Conservation (phyloP, 2,329 filamentous ascomycete species). For the Xylaria sp. region DNA sequence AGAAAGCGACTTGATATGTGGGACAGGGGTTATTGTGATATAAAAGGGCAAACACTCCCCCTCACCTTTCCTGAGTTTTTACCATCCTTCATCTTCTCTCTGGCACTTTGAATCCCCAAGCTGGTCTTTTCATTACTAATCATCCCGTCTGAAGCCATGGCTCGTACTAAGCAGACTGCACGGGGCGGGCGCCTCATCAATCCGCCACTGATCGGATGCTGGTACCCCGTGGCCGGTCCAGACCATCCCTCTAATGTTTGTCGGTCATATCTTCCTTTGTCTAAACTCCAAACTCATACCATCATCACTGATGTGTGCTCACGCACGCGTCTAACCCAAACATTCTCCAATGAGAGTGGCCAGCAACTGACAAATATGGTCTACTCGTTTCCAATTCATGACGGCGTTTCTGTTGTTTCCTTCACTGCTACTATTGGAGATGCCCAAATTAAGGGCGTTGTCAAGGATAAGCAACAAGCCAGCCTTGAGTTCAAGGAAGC, state of each 20-base stretch:
- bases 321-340: slow-evolving; percentile 16
- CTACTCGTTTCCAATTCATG: slow-evolving; percentile 22
- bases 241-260: not conserved
- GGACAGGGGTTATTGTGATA: not conserved
- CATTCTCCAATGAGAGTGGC: slow-evolving; percentile 11
- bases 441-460: slow-evolving; percentile 2
- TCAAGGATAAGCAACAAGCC: slow-evolving; percentile 24
- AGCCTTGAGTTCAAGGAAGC: slow-evolving; percentile 11
- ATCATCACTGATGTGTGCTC: slow-evolving; percentile 22
- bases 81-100: not conserved
- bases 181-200: not conserved
- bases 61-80: not conserved
- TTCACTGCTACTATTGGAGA: slow-evolving; percentile 16
- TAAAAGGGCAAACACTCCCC: not conserved
- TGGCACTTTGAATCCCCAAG: not conserved
- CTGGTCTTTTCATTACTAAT: not conserved
- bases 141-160: not conserved
- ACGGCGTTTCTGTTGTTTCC: slow-evolving; percentile 19
- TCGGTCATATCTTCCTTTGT: slow-evolving; percentile 13
- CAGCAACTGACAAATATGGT: slow-evolving; percentile 11
- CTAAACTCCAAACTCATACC: slow-evolving; percentile 7
- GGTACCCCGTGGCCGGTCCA: not conserved
- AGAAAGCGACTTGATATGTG: too few relatives aligned
- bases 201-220: not conserved
- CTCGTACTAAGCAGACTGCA: slow-evolving; percentile 5